phyloP scores from a whole-genome alignment of 2,329 filamentous ascomycete genomes.

The Cylindrodendrum hubeiense region DNA sequence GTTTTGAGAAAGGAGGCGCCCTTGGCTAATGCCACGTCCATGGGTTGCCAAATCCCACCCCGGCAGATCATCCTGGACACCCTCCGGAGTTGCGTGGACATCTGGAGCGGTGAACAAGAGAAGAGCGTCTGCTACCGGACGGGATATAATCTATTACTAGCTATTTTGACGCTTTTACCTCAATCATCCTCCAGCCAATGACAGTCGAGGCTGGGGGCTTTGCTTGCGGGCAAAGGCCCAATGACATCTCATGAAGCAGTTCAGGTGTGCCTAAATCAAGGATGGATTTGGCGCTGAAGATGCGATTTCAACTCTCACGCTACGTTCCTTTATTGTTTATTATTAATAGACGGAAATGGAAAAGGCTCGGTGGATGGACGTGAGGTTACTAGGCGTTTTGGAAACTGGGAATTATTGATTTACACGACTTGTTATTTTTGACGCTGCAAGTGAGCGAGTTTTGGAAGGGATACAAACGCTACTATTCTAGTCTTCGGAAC shows the following conservation, averaged over 20 bases:
- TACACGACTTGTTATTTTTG: neutral
- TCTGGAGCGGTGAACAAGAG: constrained; percentile 51
- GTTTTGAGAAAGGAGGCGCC: constrained; percentile 51
- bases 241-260: neutral
- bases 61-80: constrained; percentile 52
- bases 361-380: constrained; percentile 4
- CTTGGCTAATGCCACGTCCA: constrained; percentile 42
- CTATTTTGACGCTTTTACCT: constrained; percentile 44
- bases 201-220: neutral
- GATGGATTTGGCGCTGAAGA: constrained; percentile 2
- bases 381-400: constrained; percentile 11
- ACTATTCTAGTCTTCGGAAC: neutral
- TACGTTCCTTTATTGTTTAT: neutral
- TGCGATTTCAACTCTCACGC: neutral
- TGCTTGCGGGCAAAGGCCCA: neutral
- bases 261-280: neutral
- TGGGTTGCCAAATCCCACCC: constrained; percentile 48
- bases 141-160: constrained; percentile 48
- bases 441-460: neutral
- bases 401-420: constrained; percentile 3
- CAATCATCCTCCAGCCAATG: constrained; percentile 1
- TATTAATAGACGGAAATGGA: constrained; percentile 2
- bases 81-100: constrained; percentile 49
- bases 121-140: constrained; percentile 52
- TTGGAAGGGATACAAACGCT: neutral